Conservation (phyloP, 192 early-diverging fungal species). For the Entomortierella parvispora region DNA sequence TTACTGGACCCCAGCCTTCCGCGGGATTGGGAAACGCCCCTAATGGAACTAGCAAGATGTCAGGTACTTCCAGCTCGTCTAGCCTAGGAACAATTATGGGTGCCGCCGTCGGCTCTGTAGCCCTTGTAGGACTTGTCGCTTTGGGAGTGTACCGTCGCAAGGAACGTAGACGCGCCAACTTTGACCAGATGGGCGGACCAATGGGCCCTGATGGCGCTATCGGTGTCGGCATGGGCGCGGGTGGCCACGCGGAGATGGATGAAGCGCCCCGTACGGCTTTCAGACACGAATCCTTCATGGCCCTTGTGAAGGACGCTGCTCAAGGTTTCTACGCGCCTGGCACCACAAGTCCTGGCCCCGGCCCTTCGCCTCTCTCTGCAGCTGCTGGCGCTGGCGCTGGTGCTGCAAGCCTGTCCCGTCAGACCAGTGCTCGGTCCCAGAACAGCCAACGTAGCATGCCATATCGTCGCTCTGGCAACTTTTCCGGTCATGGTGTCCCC, state of each 20-base stretch:
- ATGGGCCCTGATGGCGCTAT: too few species aligned
- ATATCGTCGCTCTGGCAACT: conserved; percentile 32
- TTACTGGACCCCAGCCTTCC: neutral
- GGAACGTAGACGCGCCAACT: conserved; percentile 8
- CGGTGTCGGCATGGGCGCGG: neutral
- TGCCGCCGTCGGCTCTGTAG: conserved; percentile 30
- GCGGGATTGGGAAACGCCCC: neutral
- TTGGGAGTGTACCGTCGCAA: conserved; percentile 37
- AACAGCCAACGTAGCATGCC: conserved; percentile 27
- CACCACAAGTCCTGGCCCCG: conserved; percentile 10
- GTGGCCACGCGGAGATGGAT: conserved; percentile 18
- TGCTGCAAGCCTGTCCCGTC: conserved; percentile 15
- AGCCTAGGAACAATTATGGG: conserved; percentile 10
- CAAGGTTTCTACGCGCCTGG: conserved; percentile 51
- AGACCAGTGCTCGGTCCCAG: conserved; percentile 32
- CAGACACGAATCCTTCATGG: conserved; percentile 52
- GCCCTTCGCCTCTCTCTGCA: conserved; percentile 4
- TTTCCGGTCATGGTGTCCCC: conserved; percentile 6
- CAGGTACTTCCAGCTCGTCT: conserved; percentile 20
- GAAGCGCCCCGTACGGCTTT: conserved; percentile 48
- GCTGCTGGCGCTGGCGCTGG: conserved; percentile 21
- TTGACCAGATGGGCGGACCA: neutral
- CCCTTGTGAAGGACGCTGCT: conserved; percentile 47
- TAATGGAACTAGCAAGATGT: conserved; percentile 11
- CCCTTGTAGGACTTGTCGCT: conserved; percentile 31